These are phyloP conservation scores for Hypomyces rosellus DNA, from an alignment of 2,329 filamentous ascomycete genomes.

Conservation along the genomic window DNA sequence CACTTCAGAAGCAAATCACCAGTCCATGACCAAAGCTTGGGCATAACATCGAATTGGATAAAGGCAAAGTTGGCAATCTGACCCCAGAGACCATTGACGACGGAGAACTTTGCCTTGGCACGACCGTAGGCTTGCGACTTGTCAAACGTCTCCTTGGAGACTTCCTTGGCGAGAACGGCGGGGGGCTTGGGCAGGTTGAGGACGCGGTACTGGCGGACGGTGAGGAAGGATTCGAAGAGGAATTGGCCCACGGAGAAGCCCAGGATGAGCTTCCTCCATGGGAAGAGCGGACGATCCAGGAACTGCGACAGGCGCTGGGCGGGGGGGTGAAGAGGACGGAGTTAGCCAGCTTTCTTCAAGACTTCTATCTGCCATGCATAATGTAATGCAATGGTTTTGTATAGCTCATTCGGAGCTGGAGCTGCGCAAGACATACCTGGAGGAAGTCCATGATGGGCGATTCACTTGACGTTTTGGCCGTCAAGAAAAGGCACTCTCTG, in stretches of 20 bases:
- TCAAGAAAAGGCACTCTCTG: not conserved
- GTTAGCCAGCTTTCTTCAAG: no score
- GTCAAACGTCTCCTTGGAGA: slow-evolving; percentile 85
- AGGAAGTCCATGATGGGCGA: slow-evolving; percentile 39
- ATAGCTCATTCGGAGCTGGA: not conserved
- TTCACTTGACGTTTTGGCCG: slow-evolving; percentile 7
- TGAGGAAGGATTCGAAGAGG: slow-evolving; percentile 82
- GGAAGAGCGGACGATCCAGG: slow-evolving; percentile 87
- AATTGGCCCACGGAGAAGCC: slow-evolving; percentile 92
- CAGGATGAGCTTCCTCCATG: slow-evolving; percentile 95
- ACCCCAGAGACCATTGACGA: slow-evolving; percentile 73
- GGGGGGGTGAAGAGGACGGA: not conserved
- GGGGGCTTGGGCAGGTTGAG: slow-evolving; percentile 75
- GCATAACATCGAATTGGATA: slow-evolving; percentile 85
- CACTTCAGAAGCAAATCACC: slow-evolving; percentile 68
- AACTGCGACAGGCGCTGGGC: slow-evolving; percentile 67
- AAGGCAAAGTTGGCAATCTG: slow-evolving; percentile 85
- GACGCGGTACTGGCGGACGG: slow-evolving; percentile 82
- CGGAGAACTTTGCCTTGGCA: slow-evolving; percentile 86
- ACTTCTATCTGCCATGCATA: no score
- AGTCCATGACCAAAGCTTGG: slow-evolving; percentile 80
- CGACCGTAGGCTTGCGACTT: slow-evolving; percentile 95
- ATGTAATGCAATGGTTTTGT: no score
- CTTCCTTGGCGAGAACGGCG: slow-evolving; percentile 80
- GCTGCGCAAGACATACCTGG: slow-evolving; percentile 27